These are phyloP conservation scores for Lentinula guzmanii DNA, from an alignment of 768 basidiomycete species.

Conservation along the genomic window DNA sequence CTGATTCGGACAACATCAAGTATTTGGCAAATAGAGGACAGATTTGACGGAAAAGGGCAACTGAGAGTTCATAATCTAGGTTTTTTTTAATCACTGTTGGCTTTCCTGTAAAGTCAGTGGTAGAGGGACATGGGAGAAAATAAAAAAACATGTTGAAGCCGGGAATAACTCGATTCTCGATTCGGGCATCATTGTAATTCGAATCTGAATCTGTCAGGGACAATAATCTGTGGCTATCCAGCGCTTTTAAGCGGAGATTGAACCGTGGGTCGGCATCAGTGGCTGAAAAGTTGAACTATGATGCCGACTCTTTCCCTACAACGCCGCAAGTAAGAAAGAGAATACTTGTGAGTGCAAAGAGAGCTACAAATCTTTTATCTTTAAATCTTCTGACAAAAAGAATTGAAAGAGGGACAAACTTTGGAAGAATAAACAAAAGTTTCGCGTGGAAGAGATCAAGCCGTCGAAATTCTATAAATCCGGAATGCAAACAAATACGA, in stretches of 20 bases:
- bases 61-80: background rate
- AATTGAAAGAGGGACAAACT: background rate
- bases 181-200: no score
- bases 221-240: background rate
- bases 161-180: background rate
- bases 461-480: conserved; percentile 6
- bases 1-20: background rate
- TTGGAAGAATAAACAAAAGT: background rate
- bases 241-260: background rate
- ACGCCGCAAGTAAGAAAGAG: background rate
- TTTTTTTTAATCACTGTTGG: no score
- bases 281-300: background rate
- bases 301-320: background rate
- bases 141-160: background rate
- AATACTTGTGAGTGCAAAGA: background rate
- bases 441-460: conserved; percentile 6
- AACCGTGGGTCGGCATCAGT: background rate
- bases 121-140: no score
- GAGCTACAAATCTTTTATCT: background rate
- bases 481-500: conserved; percentile 15
- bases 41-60: no score
- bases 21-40: background rate
- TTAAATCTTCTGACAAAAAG: background rate
- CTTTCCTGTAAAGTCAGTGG: no score
- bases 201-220: no score